Percentiles rank a stretch among this genome's conserved stretches.
These are phyloP conservation scores for Hemileccinum impolitum DNA, from an alignment of 768 basidiomycete species.

Conservation along the genomic window DNA sequence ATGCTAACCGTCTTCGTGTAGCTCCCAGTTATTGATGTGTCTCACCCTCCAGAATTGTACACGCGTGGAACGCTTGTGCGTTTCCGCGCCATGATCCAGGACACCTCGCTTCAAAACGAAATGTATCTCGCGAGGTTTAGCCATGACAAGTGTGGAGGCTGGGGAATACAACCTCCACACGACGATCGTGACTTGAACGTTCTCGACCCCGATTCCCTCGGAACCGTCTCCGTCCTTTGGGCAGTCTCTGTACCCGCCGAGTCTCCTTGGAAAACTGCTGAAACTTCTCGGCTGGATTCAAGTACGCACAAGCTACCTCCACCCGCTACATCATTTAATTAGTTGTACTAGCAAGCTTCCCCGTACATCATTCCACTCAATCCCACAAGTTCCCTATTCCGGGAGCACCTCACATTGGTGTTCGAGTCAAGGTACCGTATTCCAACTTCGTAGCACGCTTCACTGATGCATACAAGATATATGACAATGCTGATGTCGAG, in stretches of 20 bases:
- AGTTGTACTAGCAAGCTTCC: constrained; percentile 19
- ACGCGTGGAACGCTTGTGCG: constrained; percentile 57
- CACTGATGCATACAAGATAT: constrained; percentile 44
- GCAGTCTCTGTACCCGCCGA: constrained; percentile 72
- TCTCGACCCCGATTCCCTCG: constrained; percentile 49
- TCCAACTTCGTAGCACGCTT: not conserved
- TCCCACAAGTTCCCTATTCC: constrained; percentile 68
- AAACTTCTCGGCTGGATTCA: constrained; percentile 22
- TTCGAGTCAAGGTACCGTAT: constrained; percentile 60
- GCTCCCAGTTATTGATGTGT: constrained; percentile 56
- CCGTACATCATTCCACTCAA: constrained; percentile 26
- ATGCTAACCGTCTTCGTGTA: constrained; percentile 24
- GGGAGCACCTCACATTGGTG: constrained; percentile 54
- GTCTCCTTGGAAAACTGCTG: constrained; percentile 49
- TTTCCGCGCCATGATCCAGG: constrained; percentile 80
- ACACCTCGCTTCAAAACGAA: constrained; percentile 70
- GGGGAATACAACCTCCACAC: constrained; percentile 53
- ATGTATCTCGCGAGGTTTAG: constrained; percentile 57
- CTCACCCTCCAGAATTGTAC: constrained; percentile 47
- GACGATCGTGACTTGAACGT: constrained; percentile 5
- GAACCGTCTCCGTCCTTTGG: constrained; percentile 67
- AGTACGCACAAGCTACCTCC: constrained; percentile 14
- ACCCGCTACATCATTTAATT: not conserved
- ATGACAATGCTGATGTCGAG: constrained; percentile 44
- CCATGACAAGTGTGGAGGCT: constrained; percentile 59